These are phyloP conservation scores for Trametes villosa DNA, from an alignment of 768 basidiomycete genomes.

Conservation along the genomic window DNA sequence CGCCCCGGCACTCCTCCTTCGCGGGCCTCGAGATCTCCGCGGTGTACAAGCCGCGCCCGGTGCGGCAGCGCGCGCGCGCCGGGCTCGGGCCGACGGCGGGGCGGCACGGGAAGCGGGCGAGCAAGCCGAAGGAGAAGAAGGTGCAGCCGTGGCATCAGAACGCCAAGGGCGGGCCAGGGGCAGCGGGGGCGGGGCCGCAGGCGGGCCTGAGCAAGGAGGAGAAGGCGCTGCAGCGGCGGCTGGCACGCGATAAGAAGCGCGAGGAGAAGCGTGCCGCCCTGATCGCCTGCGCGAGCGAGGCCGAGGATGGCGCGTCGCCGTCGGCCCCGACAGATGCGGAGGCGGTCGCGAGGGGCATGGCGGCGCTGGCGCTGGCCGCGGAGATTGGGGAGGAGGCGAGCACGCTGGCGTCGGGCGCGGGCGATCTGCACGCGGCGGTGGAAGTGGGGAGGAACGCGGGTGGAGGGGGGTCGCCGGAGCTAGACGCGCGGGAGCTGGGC, in stretches of 20 bases:
- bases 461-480: neutral
- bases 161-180: neutral
- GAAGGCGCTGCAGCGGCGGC: conserved; percentile 45
- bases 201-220: conserved; percentile 26
- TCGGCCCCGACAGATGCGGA: conserved; percentile 1
- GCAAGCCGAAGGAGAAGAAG: conserved; percentile 31
- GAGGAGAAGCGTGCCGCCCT: conserved; percentile 46
- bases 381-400: conserved; percentile 24
- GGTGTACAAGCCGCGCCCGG: conserved; percentile 75
- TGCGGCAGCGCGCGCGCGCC: conserved; percentile 49
- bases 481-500: conserved; percentile 14
- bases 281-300: conserved; percentile 23
- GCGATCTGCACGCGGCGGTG: conserved; percentile 39
- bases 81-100: conserved; percentile 16
- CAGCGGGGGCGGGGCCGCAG: conserved; percentile 3
- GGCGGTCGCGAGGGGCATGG: conserved; percentile 32
- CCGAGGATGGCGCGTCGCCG: conserved; percentile 1
- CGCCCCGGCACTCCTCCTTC: conserved; percentile 34
- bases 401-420: conserved; percentile 38
- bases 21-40: conserved; percentile 69
- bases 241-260: conserved; percentile 54
- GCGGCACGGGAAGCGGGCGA: conserved; percentile 32
- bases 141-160: conserved; percentile 28
- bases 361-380: conserved; percentile 26
- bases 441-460: conserved; percentile 18